Percentiles rank a stretch among this genome's conserved stretches.
These are phyloP conservation scores for Zygotorulaspora chibaensis DNA, from an alignment of 805 yeast species.

Conservation along the genomic window DNA sequence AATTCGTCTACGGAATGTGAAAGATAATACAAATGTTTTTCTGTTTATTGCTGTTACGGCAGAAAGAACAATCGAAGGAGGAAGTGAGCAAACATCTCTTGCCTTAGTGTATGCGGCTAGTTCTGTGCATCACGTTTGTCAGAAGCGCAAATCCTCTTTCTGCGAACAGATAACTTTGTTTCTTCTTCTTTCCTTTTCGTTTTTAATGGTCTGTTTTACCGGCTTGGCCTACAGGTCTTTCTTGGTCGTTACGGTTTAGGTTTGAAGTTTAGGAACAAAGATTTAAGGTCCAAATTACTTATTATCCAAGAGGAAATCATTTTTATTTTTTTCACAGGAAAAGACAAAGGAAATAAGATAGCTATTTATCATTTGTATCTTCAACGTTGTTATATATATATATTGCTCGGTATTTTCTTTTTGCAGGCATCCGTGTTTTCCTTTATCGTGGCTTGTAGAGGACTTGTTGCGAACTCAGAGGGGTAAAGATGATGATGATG, in stretches of 20 bases:
- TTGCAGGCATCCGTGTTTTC: neutral
- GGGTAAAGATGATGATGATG: neutral
- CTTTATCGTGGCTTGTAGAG: neutral
- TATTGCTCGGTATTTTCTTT: neutral
- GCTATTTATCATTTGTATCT: too few relatives aligned
- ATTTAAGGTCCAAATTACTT: slow-evolving; percentile 1
- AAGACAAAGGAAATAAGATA: neutral
- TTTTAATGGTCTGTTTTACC: neutral
- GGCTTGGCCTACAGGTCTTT: neutral
- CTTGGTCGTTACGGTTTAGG: neutral
- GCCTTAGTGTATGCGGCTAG: neutral
- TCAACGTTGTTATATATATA: neutral
- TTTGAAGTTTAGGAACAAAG: neutral
- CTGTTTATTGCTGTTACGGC: neutral
- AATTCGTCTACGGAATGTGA: neutral
- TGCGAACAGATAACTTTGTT: neutral
- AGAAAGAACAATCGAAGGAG: neutral
- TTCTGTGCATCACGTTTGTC: neutral
- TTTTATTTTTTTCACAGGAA: neutral
- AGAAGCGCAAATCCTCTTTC: neutral
- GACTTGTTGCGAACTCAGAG: neutral
- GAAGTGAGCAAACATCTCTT: neutral
- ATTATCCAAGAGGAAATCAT: neutral
- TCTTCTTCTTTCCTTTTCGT: neutral
- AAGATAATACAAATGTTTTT: neutral